Conservation (phyloP, 805 yeast species). For the Yamadazyma philogaea region DNA sequence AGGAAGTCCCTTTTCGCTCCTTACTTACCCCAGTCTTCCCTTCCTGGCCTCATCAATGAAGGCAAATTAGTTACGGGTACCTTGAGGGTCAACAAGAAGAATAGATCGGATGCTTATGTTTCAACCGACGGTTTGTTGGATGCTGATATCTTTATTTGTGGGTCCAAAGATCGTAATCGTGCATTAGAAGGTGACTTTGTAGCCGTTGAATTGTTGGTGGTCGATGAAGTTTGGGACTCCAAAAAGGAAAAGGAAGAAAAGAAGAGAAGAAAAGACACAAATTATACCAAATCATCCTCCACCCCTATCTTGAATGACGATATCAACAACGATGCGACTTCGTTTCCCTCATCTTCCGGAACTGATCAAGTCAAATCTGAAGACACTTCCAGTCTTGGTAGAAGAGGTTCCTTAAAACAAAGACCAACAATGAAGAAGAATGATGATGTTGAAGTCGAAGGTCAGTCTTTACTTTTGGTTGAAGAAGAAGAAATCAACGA, state of each 20-base stretch:
- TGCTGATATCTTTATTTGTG: constrained; percentile 96
- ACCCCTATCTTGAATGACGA: constrained; percentile 55
- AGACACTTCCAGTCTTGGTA: constrained; percentile 38
- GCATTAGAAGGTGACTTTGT: constrained; percentile 96
- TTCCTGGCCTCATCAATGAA: constrained; percentile 84
- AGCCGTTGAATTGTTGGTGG: constrained; percentile 90
- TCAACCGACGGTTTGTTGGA: constrained; percentile 93
- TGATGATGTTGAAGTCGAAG: constrained; percentile 98
- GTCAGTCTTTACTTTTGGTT: constrained; percentile 83
- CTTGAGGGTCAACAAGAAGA: constrained; percentile 90
- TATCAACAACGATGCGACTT: constrained; percentile 77
- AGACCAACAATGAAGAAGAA: constrained; percentile 96
- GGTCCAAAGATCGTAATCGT: constrained; percentile 96
- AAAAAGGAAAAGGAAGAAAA: constrained; percentile 97
- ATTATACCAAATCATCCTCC: constrained; percentile 31
- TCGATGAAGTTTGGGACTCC: constrained; percentile 97
- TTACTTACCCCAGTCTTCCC: constrained; percentile 86
- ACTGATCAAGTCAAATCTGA: constrained; percentile 26
- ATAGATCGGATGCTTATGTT: constrained; percentile 97
- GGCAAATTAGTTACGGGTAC: constrained; percentile 92
- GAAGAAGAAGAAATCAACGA: constrained; percentile 96
- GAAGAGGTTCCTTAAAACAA: constrained; percentile 89
- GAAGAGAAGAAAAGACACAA: constrained; percentile 78
- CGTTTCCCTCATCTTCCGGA: constrained; percentile 38
- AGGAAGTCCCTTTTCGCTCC: constrained; percentile 92